Evolutionary conservation across 345 rosid genomes (phyloP), one percentile per base, ranked within the genome.

Genomic region (Euphorbia pulcherrima): DNA sequence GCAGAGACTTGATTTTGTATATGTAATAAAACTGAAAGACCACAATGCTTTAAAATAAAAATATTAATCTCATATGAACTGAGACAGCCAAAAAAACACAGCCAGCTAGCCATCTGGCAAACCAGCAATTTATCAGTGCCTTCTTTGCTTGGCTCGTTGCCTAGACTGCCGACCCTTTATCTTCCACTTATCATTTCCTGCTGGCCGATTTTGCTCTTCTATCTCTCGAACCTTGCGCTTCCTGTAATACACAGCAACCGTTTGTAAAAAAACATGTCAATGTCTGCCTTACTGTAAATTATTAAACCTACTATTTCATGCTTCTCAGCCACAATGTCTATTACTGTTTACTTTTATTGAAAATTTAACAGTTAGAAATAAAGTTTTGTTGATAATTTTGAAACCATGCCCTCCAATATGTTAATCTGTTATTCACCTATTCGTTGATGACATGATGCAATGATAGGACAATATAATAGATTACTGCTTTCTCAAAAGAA

Each of bases 211-310:
- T 60, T 81, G 67, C 41, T 81, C 90, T 64, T 88, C 93, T 68
- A 94, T 94, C 87, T 94, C 99, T 62, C 62, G 78, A 27, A 92
- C 88, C 83, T 87, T 88, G 37, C 97, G 89, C 80, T 89, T 94
- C 85, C 97, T 92, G 87, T 29, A 55, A 37, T 20, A 33, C 40
- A 21, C 6, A 1, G n/a, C 16, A 44, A 44, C 1, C 17, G 3
- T 44, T 44, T 14, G 12, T 39, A 4, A 4, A 39, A 44, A 44
- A 39, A 33, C 37, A 33, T 33, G 4, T 33, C n/a, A n/a, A n/a
- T n/a, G n/a, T n/a, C n/a, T n/a, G n/a, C n/a, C n/a, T n/a, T n/a
- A n/a, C n/a, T n/a, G n/a, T n/a, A n/a, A n/a, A n/a, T n/a, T n/a
- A n/a, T n/a, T n/a, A 41, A 41, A 41, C 47, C 47, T 8, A 41